Evolutionary conservation across 2,329 filamentous ascomycete genomes (phyloP).

Genomic region (Coniochaeta hoffmannii): DNA sequence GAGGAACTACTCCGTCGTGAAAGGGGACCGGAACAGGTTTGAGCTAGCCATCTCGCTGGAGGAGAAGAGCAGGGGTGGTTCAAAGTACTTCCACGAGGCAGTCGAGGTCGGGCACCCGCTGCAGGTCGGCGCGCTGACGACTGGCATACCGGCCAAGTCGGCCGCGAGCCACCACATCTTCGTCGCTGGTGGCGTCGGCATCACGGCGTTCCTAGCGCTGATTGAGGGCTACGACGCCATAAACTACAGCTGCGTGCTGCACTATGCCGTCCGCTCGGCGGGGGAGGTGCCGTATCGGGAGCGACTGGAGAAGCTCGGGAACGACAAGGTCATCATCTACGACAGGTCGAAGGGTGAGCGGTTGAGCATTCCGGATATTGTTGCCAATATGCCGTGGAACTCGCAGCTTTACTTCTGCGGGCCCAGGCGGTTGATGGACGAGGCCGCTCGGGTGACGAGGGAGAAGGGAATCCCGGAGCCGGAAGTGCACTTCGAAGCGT

Average conservation of each 20-base stretch:
- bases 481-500: conserved; percentile 55
- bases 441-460: conserved; percentile 32
- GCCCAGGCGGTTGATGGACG: conserved; percentile 48
- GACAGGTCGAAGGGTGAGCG: conserved; percentile 41
- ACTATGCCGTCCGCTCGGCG: conserved; percentile 48
- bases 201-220: conserved; percentile 55
- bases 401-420: conserved; percentile 56
- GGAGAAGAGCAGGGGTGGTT: conserved; percentile 50
- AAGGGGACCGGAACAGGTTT: conserved; percentile 40
- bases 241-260: conserved; percentile 44
- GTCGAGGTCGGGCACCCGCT: conserved; percentile 40
- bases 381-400: conserved; percentile 40
- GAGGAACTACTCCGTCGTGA: conserved; percentile 54
- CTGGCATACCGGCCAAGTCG: conserved; percentile 34
- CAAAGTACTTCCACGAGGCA: conserved; percentile 46
- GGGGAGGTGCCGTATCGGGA: conserved; percentile 48
- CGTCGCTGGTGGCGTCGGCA: conserved; percentile 57
- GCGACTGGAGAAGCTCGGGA: conserved; percentile 33
- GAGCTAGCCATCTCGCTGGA: conserved; percentile 53
- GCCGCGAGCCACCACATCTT: conserved; percentile 53
- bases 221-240: conserved; percentile 32
- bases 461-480: conserved; percentile 34
- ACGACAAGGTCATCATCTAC: conserved; percentile 39
- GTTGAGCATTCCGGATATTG: conserved; percentile 41
- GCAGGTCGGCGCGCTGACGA: conserved; percentile 41